These are phyloP conservation scores for Aspergillus conjunctus DNA, from an alignment of 495 filamentous ascomycete species.

Conservation along the genomic window DNA sequence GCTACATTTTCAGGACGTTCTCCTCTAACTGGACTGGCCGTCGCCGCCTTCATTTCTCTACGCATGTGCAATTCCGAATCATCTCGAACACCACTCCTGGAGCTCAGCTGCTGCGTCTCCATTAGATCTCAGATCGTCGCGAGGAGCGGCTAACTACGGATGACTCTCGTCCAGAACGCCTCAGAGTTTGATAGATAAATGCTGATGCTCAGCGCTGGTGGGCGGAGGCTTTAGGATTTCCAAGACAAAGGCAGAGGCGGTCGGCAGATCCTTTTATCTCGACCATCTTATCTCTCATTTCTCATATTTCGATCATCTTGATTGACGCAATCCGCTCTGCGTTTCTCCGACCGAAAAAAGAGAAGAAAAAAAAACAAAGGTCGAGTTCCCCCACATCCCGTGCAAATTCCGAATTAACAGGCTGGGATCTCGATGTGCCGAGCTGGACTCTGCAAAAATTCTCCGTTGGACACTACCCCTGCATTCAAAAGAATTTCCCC, in stretches of 20 bases:
- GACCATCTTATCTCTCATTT: constrained; percentile 11
- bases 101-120: no score
- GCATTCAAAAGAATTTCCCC: background rate
- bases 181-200: background rate
- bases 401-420: background rate
- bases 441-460: background rate
- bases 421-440: background rate
- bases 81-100: no score
- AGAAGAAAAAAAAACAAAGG: no score
- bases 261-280: constrained; percentile 27
- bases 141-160: constrained; percentile 15
- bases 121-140: background rate
- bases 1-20: no score
- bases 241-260: constrained; percentile 27
- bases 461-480: background rate
- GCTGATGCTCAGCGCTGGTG: background rate
- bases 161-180: background rate
- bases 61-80: no score
- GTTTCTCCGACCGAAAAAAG: no score
- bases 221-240: constrained; percentile 1
- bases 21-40: no score
- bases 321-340: background rate
- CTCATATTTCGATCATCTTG: background rate
- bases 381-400: no score
- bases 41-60: no score